A percentile compares a stretch with the other conserved stretches of the same genome.
These are phyloP conservation scores for Buxus sempervirens DNA, from an alignment of 164 flowering plant species.

Conservation along the genomic window DNA sequence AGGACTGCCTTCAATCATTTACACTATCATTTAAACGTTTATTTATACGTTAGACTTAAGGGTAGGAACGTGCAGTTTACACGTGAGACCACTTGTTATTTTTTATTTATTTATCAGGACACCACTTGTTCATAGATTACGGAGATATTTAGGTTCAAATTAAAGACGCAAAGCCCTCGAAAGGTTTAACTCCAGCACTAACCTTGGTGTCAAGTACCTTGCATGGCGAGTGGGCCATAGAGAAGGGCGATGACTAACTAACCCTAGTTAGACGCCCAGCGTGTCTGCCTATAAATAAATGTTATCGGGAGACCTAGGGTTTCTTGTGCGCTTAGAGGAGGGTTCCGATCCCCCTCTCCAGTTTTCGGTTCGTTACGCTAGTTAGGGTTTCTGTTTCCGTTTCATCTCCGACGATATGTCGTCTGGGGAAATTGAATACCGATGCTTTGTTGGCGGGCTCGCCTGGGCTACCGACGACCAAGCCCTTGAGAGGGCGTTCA, in stretches of 20 bases:
- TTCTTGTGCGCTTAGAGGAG: background rate
- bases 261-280: background rate
- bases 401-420: background rate
- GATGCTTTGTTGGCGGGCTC: constrained; percentile 21
- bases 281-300: background rate
- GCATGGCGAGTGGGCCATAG: background rate
- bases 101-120: too few relatives aligned
- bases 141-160: too few relatives aligned
- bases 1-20: too few relatives aligned
- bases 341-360: background rate
- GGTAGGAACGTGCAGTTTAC: too few relatives aligned
- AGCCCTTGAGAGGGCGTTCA: constrained; percentile 12
- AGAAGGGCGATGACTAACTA: background rate
- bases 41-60: too few relatives aligned
- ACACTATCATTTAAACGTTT: too few relatives aligned
- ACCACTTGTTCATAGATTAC: too few relatives aligned
- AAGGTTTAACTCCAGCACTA: too few relatives aligned
- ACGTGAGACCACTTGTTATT: too few relatives aligned
- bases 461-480: constrained; percentile 21
- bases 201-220: too few relatives aligned
- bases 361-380: too few relatives aligned
- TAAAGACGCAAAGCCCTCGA: too few relatives aligned
- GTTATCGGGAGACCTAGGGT: background rate
- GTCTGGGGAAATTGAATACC: constrained; percentile 17
- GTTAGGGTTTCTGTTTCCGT: background rate